Base-by-base conservation (phyloP, 495 filamentous ascomycete genomes). In the Copromyces sp. region DNA sequence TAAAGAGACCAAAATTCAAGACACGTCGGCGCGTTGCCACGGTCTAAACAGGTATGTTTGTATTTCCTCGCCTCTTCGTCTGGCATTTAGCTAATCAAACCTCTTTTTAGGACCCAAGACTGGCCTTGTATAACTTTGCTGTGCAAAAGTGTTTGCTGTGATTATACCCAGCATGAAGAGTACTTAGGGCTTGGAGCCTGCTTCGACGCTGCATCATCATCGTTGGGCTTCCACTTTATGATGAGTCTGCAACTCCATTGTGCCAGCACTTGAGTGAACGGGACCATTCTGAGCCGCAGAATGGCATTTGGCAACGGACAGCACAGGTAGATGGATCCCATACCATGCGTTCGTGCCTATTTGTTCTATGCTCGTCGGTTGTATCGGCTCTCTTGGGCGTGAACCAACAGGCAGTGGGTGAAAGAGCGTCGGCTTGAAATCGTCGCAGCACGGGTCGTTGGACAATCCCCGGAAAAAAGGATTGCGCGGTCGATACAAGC, bases 21-120 rank as follows among this genome's bases (percentile, higher is more conserved):
- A 73, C 75, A 75, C 75, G 73, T 76, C 75, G 75, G 75, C 73
- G 71, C 71, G 59, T 65, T 73, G 71, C 70, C 75, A 20, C 20
- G 29, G 9, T 72, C 70, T 39, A 68, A 44, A 42, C 20, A 44
- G 39, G 39, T 70, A 42, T 45, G 53, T 61, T 61, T 17, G 29
- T 61, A 32, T 35, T 61, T 17, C 24, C 24, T 2, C 11, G 24
- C 6, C 24, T 16, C 2, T 47, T 47, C 8, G 8, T 47, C 9
- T 9, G 29, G 12, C 35, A 16, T 35, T 3, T 65, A 0, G 3
- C 53, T 65, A 17, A 65, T 17, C 3, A 17, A 35, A 65, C 29
- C 17, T 65, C 4, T 24, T 17, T 35, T 35, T 35, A 65, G 53
- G 53, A 65, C 53, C 29, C 6, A 2, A 32, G 3, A 65, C 29